Evolutionary conservation across 495 filamentous ascomycete genomes (phyloP).

Genomic region (Melanomma pulvis-pyrius): DNA sequence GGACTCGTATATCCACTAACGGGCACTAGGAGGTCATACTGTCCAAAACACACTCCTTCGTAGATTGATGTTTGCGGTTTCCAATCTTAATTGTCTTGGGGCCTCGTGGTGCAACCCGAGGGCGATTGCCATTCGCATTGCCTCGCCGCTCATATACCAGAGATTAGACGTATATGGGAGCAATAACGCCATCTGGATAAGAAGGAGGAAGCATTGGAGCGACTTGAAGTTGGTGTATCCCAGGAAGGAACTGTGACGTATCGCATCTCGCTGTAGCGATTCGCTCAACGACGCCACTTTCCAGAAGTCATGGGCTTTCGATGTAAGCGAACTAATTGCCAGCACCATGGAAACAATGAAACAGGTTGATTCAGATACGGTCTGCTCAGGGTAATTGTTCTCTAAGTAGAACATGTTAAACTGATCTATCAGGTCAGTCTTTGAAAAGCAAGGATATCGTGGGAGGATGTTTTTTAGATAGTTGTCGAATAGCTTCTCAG

Average conservation of each 20-base stretch:
- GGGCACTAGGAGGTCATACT: background rate
- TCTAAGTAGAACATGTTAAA: background rate
- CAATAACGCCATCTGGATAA: background rate
- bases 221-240: background rate
- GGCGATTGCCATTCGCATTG: background rate
- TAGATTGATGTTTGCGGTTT: background rate
- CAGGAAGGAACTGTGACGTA: background rate
- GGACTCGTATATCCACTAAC: background rate
- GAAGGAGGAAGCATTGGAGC: background rate
- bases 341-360: background rate
- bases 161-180: background rate
- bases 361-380: background rate
- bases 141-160: background rate
- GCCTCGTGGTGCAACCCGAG: background rate
- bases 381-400: background rate
- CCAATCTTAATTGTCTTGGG: background rate
- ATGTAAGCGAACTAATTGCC: background rate
- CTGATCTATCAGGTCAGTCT: background rate
- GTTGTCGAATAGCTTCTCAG: background rate
- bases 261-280: background rate
- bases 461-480: background rate
- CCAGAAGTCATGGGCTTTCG: background rate
- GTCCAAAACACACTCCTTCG: background rate
- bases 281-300: background rate
- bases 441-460: background rate